phyloP scores from a whole-genome alignment of 1,284 basidiomycete genomes.

The Naganishia sp. region DNA sequence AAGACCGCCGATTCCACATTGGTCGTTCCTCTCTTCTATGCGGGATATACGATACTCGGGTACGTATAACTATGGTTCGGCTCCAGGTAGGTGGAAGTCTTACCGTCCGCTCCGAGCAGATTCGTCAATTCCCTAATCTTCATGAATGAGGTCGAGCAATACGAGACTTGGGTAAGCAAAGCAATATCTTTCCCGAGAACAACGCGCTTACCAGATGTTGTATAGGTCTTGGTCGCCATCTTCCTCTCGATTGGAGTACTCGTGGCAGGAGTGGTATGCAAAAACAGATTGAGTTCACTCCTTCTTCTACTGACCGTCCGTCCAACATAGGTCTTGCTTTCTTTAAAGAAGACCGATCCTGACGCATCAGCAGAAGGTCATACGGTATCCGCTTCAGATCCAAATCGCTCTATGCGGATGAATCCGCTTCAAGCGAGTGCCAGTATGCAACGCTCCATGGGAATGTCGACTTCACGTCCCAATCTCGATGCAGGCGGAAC shows the following conservation, averaged over 20 bases:
- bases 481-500: background rate
- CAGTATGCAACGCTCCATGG: constrained; percentile 17
- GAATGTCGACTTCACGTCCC: constrained; percentile 10
- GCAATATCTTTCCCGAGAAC: background rate
- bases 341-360: constrained; percentile 44
- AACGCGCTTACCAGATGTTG: background rate
- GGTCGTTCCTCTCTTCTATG: constrained; percentile 72
- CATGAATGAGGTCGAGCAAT: constrained; percentile 77
- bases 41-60: constrained; percentile 65
- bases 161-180: constrained; percentile 69
- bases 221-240: constrained; percentile 68
- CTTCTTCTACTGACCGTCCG: background rate
- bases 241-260: constrained; percentile 80
- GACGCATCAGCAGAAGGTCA: constrained; percentile 15
- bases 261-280: constrained; percentile 74
- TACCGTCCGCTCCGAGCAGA: constrained; percentile 36
- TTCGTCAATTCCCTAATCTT: constrained; percentile 73
- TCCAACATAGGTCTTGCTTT: constrained; percentile 46
- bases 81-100: background rate
- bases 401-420: constrained; percentile 27
- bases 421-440: constrained; percentile 20
- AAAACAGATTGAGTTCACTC: constrained; percentile 53
- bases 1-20: constrained; percentile 65
- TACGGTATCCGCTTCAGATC: constrained; percentile 26
- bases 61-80: constrained; percentile 48